Conservation (phyloP, 805 yeast genomes). For the Ogataea chonburiensis region DNA sequence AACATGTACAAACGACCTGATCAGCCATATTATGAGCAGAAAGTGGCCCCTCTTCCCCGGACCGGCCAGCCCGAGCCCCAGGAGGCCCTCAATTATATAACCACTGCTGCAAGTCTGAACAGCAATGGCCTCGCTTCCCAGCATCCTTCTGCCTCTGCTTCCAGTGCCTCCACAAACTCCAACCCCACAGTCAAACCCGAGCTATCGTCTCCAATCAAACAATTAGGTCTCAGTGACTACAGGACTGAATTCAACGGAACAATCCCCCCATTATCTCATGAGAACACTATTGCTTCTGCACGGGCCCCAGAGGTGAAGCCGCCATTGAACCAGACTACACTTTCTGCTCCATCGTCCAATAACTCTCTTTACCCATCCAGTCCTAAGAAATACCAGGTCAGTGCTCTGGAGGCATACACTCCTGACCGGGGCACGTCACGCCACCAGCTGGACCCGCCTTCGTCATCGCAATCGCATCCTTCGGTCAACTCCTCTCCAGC, state of each 20-base stretch:
- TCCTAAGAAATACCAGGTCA: constrained; percentile 43
- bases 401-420: constrained; percentile 62
- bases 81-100: constrained; percentile 29
- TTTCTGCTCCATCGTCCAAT: constrained; percentile 7
- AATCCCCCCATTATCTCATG: constrained; percentile 16
- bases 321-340: constrained; percentile 3
- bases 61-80: constrained; percentile 20
- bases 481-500: constrained; percentile 76
- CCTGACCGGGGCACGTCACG: constrained; percentile 53
- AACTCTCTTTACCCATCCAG: constrained; percentile 19
- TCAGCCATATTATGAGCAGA: constrained; percentile 8
- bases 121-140: constrained; percentile 13
- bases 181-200: constrained; percentile 16
- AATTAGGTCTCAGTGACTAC: constrained; percentile 16
- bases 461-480: constrained; percentile 38
- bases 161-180: constrained; percentile 20
- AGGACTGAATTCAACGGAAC: constrained; percentile 14
- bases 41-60: constrained; percentile 4
- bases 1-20: constrained; percentile 15
- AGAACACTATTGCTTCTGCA: constrained; percentile 12
- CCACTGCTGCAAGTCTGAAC: constrained; percentile 28
- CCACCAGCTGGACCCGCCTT: constrained; percentile 28
- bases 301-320: constrained; percentile 3
- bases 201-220: constrained; percentile 24
- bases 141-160: constrained; percentile 14